Conservation (phyloP, 306 rosid species). For the Vigna mungo region DNA sequence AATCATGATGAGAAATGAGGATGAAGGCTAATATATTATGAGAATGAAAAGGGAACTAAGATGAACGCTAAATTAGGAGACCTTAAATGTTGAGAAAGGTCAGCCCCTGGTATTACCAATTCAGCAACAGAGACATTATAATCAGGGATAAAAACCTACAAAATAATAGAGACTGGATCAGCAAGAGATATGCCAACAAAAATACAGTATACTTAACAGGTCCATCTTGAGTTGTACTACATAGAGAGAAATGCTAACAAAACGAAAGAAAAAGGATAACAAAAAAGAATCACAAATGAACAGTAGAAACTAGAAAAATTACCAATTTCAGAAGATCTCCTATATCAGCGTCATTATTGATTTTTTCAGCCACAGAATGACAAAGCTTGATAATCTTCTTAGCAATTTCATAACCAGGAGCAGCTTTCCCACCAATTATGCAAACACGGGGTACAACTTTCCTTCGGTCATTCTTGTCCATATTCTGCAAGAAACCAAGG, state of each 20-base stretch:
- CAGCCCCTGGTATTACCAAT: conserved; percentile 81
- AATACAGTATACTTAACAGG: conserved; percentile 25
- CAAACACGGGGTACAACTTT: conserved; percentile 83
- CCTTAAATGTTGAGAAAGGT: conserved; percentile 81
- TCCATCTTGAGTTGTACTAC: background rate
- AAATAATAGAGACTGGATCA: conserved; percentile 40
- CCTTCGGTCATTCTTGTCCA: conserved; percentile 62
- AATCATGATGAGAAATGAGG: conserved; percentile 29
- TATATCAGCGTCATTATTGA: conserved; percentile 63
- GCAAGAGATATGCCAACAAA: conserved; percentile 18
- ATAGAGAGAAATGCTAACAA: conserved; percentile 29
- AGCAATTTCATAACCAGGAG: conserved; percentile 79
- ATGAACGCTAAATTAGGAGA: conserved; percentile 42
- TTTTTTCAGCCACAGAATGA: conserved; percentile 70
- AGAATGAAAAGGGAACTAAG: background rate
- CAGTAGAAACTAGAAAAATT: conserved; percentile 24
- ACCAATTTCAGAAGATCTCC: conserved; percentile 79
- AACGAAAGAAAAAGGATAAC: conserved; percentile 33
- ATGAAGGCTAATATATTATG: conserved; percentile 31
- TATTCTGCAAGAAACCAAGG: conserved; percentile 53
- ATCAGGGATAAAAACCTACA: conserved; percentile 79
- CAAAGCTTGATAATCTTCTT: conserved; percentile 78
- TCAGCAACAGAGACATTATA: conserved; percentile 82
- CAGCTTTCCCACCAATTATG: conserved; percentile 85
- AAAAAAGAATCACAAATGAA: background rate